Conservation (phyloP, 2,329 filamentous ascomycete genomes). For the Botrytis porri region DNA sequence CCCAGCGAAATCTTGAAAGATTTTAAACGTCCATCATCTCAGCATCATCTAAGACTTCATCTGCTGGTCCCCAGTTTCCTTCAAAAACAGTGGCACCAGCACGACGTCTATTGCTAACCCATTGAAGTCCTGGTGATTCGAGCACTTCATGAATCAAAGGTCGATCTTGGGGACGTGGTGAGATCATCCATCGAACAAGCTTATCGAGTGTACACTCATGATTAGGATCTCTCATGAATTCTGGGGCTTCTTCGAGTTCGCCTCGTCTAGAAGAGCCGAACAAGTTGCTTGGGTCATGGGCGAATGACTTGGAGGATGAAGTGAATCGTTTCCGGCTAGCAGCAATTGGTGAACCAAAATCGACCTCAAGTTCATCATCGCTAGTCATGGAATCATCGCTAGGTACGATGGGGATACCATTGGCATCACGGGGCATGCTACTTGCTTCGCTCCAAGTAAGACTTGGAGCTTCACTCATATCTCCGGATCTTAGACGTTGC, state of each 20-base stretch:
- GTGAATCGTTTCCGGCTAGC: constrained; percentile 34
- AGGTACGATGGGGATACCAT: constrained; percentile 60
- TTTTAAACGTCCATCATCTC: constrained; percentile 41
- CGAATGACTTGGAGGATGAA: constrained; percentile 34
- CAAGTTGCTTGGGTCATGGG: constrained; percentile 38
- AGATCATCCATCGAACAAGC: constrained; percentile 85
- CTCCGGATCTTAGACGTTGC: constrained; percentile 84
- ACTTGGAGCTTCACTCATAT: constrained; percentile 83
- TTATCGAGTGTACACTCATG: constrained; percentile 76
- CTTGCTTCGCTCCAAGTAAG: constrained; percentile 77
- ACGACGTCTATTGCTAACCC: constrained; percentile 73
- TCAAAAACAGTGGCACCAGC: constrained; percentile 94
- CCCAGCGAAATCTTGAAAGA: constrained; percentile 24
- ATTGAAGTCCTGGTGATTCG: constrained; percentile 68
- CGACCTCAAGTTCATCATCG: constrained; percentile 41
- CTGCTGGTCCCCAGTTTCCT: constrained; percentile 88
- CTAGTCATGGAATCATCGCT: constrained; percentile 39
- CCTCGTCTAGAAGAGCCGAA: constrained; percentile 45
- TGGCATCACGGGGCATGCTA: constrained; percentile 69
- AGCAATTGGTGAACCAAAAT: constrained; percentile 41
- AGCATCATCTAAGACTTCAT: constrained; percentile 43
- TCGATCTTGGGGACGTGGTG: constrained; percentile 67
- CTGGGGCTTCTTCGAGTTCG: constrained; percentile 65
- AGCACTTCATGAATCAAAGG: constrained; percentile 75
- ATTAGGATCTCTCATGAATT: constrained; percentile 79